phyloP scores from a whole-genome alignment of 2,329 filamentous ascomycete species.

The Epichloe amarillans region DNA sequence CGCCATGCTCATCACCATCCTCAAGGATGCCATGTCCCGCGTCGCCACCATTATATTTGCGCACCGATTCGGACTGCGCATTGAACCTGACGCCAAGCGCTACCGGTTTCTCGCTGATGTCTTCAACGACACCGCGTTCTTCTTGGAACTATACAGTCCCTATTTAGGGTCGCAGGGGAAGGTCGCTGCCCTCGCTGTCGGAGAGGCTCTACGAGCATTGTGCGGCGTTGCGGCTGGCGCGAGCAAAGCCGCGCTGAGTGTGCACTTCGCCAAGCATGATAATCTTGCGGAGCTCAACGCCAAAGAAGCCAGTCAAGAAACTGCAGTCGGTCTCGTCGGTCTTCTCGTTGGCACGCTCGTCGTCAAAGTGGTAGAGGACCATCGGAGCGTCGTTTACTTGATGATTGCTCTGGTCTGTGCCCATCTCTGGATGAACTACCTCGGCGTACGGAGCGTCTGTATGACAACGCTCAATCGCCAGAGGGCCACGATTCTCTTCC shows the following conservation, averaged over 20 bases:
- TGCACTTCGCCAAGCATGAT: constrained; percentile 77
- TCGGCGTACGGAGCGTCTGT: constrained; percentile 69
- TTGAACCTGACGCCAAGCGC: constrained; percentile 83
- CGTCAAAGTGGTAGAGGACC: constrained; percentile 60
- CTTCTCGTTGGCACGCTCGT: constrained; percentile 76
- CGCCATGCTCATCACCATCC: constrained; percentile 68
- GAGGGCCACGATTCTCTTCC: constrained; percentile 66
- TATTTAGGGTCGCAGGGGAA: constrained; percentile 46
- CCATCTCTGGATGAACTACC: constrained; percentile 77
- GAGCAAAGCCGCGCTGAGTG: constrained; percentile 79
- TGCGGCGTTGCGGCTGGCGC: constrained; percentile 87
- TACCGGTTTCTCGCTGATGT: constrained; percentile 79
- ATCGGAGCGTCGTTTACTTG: constrained; percentile 57
- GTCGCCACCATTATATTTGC: constrained; percentile 80
- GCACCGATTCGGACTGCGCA: constrained; percentile 63
- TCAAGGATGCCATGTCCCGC: constrained; percentile 70
- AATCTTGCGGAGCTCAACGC: constrained; percentile 91
- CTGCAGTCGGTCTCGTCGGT: constrained; percentile 75
- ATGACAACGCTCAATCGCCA: constrained; percentile 80
- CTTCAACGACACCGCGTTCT: constrained; percentile 75
- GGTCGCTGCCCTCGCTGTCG: constrained; percentile 33
- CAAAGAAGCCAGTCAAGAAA: constrained; percentile 91
- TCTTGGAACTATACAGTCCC: constrained; percentile 74
- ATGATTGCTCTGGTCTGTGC: constrained; percentile 59
- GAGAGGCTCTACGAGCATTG: constrained; percentile 43